These are phyloP conservation scores for Suhomyces anneliseae DNA, from an alignment of 1,139 yeast genomes.

Conservation along the genomic window DNA sequence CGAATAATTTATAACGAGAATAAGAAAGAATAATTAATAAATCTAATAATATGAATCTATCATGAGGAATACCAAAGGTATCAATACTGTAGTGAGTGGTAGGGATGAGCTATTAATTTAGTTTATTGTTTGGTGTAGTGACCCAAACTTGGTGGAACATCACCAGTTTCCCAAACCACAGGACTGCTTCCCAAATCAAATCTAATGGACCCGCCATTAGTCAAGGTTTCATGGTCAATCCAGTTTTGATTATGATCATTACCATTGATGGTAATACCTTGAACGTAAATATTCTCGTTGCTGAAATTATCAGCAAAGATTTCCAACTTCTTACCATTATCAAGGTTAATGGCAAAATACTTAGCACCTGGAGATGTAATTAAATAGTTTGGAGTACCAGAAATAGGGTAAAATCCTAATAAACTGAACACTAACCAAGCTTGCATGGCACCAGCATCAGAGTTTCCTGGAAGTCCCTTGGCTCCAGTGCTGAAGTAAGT, in stretches of 20 bases:
- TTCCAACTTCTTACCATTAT: slow-evolving; percentile 25
- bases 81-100: too few relatives aligned
- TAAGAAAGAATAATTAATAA: background rate
- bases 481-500: slow-evolving; percentile 27
- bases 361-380: slow-evolving; percentile 35
- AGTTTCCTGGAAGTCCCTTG: slow-evolving; percentile 37
- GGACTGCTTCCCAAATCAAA: slow-evolving; percentile 26
- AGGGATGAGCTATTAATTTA: too few relatives aligned
- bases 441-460: slow-evolving; percentile 45
- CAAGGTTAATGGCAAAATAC: slow-evolving; percentile 23
- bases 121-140: slow-evolving; percentile 12
- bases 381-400: slow-evolving; percentile 39
- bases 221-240: slow-evolving; percentile 32
- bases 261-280: slow-evolving; percentile 32
- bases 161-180: slow-evolving; percentile 27
- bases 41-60: too few relatives aligned
- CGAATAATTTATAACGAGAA: background rate
- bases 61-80: too few relatives aligned
- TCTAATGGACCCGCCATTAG: slow-evolving; percentile 28
- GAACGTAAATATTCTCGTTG: slow-evolving; percentile 23
- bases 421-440: slow-evolving; percentile 38
- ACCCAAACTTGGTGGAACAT: slow-evolving; percentile 29
- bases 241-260: slow-evolving; percentile 27
- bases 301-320: slow-evolving; percentile 29
- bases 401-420: slow-evolving; percentile 37